Percentiles rank a stretch among this genome's conserved stretches.
Conservation (phyloP, 1,284 basidiomycete genomes). For the Ganoderma multipileum region DNA sequence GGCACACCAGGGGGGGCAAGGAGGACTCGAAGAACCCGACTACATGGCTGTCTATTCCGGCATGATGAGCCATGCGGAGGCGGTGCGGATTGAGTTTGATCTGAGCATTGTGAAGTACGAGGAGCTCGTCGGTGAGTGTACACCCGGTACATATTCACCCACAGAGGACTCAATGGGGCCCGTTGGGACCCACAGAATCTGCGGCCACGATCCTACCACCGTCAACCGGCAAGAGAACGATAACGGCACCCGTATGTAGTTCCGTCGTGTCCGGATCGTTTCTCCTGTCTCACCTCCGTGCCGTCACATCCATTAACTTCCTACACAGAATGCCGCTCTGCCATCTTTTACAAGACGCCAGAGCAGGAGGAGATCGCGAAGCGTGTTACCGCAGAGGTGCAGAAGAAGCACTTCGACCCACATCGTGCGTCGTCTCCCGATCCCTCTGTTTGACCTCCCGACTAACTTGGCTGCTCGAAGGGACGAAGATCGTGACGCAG, state of each 20-base stretch:
- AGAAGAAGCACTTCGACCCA: slow-evolving; percentile 83
- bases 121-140: slow-evolving; percentile 76
- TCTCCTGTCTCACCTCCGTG: background rate
- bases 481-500: slow-evolving; percentile 80
- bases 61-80: slow-evolving; percentile 89
- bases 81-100: slow-evolving; percentile 87
- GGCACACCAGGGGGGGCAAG: slow-evolving; percentile 85
- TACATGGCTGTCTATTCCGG: slow-evolving; percentile 87
- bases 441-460: background rate
- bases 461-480: slow-evolving; percentile 16
- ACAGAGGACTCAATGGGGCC: background rate
- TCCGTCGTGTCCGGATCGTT: background rate
- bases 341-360: slow-evolving; percentile 84
- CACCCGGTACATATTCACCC: background rate
- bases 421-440: slow-evolving; percentile 46
- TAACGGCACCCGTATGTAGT: slow-evolving; percentile 73
- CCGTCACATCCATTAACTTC: background rate
- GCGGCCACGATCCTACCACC: slow-evolving; percentile 95
- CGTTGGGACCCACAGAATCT: slow-evolving; percentile 65
- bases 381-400: slow-evolving; percentile 85
- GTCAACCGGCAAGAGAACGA: slow-evolving; percentile 82
- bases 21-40: slow-evolving; percentile 58
- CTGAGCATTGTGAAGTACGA: slow-evolving; percentile 79
- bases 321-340: slow-evolving; percentile 88
- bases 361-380: slow-evolving; percentile 82